phyloP scores from a whole-genome alignment of 257 asterid genomes.

The Cinchona pubescens region DNA sequence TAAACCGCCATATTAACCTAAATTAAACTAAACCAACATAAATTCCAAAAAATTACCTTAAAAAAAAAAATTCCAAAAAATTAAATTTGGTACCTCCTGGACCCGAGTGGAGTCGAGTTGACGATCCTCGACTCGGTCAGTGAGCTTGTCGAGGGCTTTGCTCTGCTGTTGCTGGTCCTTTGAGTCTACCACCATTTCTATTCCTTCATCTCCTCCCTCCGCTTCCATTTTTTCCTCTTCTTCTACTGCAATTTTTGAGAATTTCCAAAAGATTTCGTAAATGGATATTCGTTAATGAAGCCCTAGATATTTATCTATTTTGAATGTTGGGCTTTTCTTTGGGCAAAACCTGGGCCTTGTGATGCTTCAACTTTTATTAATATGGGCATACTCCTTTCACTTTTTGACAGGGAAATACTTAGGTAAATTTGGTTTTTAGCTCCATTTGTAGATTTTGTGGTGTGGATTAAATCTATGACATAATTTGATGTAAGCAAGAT shows the following conservation, averaged over 20 bases:
- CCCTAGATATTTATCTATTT: not conserved
- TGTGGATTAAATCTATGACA: too few relatives aligned
- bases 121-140: conserved; percentile 98
- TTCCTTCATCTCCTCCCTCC: conserved; percentile 83
- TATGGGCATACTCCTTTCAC: too few relatives aligned
- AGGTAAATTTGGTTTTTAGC: too few relatives aligned
- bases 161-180: conserved; percentile 96
- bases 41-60: not conserved
- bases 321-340: not conserved
- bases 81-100: conserved; percentile 51
- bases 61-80: too few relatives aligned
- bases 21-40: not conserved
- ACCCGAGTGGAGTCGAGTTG: conserved; percentile 96
- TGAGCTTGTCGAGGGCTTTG: conserved; percentile 90
- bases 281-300: not conserved
- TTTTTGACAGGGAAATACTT: too few relatives aligned
- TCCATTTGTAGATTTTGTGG: too few relatives aligned
- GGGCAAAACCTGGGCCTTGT: too few relatives aligned
- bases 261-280: not conserved
- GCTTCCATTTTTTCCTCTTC: conserved; percentile 20
- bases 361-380: too few relatives aligned
- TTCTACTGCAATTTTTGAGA: not conserved
- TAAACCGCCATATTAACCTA: not conserved
- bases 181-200: conserved; percentile 64
- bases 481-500: too few relatives aligned